Base-by-base conservation (phyloP, 805 yeast species). In the Saccharomycopsis sp. region DNA sequence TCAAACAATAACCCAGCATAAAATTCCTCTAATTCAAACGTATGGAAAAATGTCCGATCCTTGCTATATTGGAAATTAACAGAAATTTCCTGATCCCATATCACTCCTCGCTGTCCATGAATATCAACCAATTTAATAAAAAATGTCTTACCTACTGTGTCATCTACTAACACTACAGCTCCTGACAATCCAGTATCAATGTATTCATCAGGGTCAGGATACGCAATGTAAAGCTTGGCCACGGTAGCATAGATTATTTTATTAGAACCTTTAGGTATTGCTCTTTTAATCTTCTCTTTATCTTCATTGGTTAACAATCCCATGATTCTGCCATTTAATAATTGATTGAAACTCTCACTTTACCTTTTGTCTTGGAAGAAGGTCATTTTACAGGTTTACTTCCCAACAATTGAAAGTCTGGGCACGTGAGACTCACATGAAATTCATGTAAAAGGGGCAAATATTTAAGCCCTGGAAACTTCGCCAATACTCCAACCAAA, bases 31-130 rank as follows among this genome's bases (percentile, higher is more conserved):
- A 87, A 68, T 66, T 93, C 98, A 65, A 93, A 93, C 4, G 94
- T 72, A 61, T 93, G 97, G 71, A 93, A 93, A 63, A 86, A 93
- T 32, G 95, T 79, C 26, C 98, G 75, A 62, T 93, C 98, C 62
- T 93, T 97, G 58, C 85, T 77, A 63, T 93, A 93, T 54, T 81
- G 81, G 61, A 93, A 88, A 56, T 85, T 82, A 9, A 86, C 80
- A 56, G 85, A 90, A 40, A 93, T 64, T 62, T 93, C 98, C 62
- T 93, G 98, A 62, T 93, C 98, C 98, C 98, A 93, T 0, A 93
- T 53, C 0, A 93, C 95, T 28, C 97, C 97, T 34, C 83, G 68
- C 33, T 47, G 49, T 4, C 94, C 95, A 31, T 69, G 58, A 26
- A 90, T 78, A 57, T 93, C 98, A 4, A 93, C 94, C 43, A 93